These are phyloP conservation scores for Solidago caesia DNA, from an alignment of 129 eudicot genomes.

Conservation along the genomic window DNA sequence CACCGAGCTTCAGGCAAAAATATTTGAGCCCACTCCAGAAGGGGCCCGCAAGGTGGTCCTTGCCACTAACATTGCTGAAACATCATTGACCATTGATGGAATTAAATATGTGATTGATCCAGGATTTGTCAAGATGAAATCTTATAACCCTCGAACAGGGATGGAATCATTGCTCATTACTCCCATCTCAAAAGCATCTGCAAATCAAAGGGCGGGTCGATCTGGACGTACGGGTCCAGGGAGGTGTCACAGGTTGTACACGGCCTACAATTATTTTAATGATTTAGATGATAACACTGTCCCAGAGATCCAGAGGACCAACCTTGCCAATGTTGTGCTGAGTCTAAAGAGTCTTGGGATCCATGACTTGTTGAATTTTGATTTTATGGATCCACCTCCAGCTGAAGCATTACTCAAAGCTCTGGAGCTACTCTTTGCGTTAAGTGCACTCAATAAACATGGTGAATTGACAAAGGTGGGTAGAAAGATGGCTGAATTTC, in stretches of 20 bases:
- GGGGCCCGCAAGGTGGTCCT: slow-evolving; percentile 94
- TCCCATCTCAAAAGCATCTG: slow-evolving; percentile 96
- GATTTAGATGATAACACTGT: slow-evolving; percentile 95
- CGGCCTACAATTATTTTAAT: slow-evolving; percentile 72
- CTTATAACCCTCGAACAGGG: slow-evolving; percentile 93
- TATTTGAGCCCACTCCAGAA: slow-evolving; percentile 93
- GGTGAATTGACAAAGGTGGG: slow-evolving; percentile 95
- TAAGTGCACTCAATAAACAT: slow-evolving; percentile 87
- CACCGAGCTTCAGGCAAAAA: slow-evolving; percentile 88
- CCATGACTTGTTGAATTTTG: slow-evolving; percentile 78
- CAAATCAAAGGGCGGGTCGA: slow-evolving; percentile 95
- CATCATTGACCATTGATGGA: slow-evolving; percentile 90
- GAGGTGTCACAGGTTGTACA: slow-evolving; percentile 71
- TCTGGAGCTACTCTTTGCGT: slow-evolving; percentile 75
- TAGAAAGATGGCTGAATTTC: slow-evolving; percentile 96
- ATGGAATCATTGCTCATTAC: slow-evolving; percentile 85
- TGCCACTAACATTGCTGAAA: slow-evolving; percentile 96
- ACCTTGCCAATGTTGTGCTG: slow-evolving; percentile 90
- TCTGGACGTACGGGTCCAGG: slow-evolving; percentile 99
- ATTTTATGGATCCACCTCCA: slow-evolving; percentile 98
- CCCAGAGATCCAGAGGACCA: slow-evolving; percentile 91
- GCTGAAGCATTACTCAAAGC: slow-evolving; percentile 91
- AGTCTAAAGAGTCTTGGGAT: slow-evolving; percentile 90
- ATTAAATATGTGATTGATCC: slow-evolving; percentile 95
- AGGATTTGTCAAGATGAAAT: slow-evolving; percentile 88